Conservation (phyloP, 2,329 filamentous ascomycete species). For the Corniculantispora saksenae region DNA sequence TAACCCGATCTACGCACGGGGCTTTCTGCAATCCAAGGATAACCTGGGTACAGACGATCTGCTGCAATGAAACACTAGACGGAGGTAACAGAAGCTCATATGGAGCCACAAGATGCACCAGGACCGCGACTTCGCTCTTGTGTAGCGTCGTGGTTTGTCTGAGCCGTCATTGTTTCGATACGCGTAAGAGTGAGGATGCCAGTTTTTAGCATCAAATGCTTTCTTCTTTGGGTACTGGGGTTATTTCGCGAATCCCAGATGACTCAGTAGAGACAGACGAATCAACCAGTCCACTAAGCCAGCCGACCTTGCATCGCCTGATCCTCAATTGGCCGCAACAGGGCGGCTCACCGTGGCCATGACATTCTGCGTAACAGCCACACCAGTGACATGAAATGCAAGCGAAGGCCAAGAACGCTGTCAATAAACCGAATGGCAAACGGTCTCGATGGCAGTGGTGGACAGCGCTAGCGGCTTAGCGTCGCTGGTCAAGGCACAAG, state of each 20-base stretch:
- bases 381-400: not conserved
- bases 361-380: not conserved
- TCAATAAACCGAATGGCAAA: not conserved
- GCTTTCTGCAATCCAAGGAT: not conserved
- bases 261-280: too few relatives aligned
- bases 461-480: not conserved
- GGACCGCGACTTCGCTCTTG: not conserved
- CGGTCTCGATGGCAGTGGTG: not conserved
- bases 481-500: not conserved
- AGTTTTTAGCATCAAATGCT: not conserved
- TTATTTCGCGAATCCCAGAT: too few relatives aligned
- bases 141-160: not conserved
- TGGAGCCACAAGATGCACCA: not conserved
- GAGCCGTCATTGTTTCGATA: not conserved
- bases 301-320: not conserved
- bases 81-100: conserved; percentile 1
- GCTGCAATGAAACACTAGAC: conserved; percentile 19
- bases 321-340: not conserved
- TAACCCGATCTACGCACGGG: conserved; percentile 11
- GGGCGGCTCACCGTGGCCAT: not conserved
- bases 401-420: not conserved
- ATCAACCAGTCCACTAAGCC: too few relatives aligned
- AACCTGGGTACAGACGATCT: conserved; percentile 8
- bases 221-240: not conserved
- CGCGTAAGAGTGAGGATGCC: too few relatives aligned